phyloP scores from a whole-genome alignment of 2,329 filamentous ascomycete genomes.

The Botrytis fragariae region DNA sequence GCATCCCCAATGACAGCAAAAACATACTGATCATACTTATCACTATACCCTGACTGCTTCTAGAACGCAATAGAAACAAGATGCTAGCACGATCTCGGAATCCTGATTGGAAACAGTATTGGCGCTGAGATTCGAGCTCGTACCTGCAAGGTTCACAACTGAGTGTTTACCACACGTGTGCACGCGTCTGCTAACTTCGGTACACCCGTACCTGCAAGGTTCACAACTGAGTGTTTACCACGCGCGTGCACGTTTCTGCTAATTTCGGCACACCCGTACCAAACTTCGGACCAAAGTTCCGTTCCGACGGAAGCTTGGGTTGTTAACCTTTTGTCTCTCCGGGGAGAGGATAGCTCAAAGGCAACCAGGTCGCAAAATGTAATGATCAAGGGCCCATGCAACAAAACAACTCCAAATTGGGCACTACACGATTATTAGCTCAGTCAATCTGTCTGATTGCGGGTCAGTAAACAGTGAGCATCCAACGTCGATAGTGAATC shows the following conservation, averaged over 20 bases:
- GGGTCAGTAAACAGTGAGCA: neutral
- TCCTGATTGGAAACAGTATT: neutral
- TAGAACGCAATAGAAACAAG: neutral
- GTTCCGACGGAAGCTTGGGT: neutral
- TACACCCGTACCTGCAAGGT: neutral
- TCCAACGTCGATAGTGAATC: neutral
- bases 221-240: neutral
- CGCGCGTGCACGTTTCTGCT: neutral
- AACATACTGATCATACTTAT: neutral
- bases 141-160: neutral
- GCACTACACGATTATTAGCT: neutral
- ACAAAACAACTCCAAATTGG: neutral
- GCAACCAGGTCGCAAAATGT: neutral
- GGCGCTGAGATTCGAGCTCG: neutral
- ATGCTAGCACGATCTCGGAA: neutral
- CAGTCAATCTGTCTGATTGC: neutral
- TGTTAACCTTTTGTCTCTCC: neutral
- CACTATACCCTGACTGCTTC: neutral
- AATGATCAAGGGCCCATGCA: neutral
- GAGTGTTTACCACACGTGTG: neutral
- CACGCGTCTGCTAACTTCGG: neutral
- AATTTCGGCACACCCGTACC: neutral
- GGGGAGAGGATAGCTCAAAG: neutral
- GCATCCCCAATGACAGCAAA: neutral
- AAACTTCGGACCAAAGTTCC: neutral